phyloP scores from a whole-genome alignment of 805 yeast species.

The Candida broadrunensis region DNA sequence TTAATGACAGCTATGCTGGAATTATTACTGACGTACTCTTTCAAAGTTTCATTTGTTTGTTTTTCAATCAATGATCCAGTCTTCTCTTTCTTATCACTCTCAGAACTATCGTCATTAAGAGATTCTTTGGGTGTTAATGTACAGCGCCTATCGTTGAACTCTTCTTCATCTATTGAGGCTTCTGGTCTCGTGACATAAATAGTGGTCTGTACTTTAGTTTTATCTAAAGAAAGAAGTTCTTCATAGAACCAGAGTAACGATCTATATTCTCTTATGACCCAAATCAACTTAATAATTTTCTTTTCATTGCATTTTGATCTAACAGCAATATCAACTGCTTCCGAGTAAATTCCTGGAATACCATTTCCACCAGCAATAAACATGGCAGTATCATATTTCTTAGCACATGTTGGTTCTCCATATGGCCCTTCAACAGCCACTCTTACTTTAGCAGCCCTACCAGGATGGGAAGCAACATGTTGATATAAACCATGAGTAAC shows the following conservation, averaged over 20 bases:
- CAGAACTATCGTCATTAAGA: not conserved
- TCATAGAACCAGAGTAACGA: conserved; percentile 48
- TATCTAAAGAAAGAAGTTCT: conserved; percentile 29
- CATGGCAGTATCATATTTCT: conserved; percentile 50
- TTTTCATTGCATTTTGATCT: conserved; percentile 15
- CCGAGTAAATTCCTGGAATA: conserved; percentile 53
- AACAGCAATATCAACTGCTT: conserved; percentile 27
- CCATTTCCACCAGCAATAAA: conserved; percentile 77
- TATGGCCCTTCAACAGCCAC: conserved; percentile 66
- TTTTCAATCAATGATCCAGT: not conserved
- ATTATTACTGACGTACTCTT: not conserved
- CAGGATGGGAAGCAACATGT: conserved; percentile 23
- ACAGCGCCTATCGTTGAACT: conserved; percentile 1
- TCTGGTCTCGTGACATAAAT: conserved; percentile 27
- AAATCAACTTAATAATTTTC: conserved; percentile 43
- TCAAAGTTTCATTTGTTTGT: too few relatives aligned
- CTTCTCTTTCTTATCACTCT: conserved; percentile 4
- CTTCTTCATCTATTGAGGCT: not conserved
- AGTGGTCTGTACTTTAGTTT: conserved; percentile 21
- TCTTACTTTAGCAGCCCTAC: conserved; percentile 21
- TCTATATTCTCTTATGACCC: conserved; percentile 58
- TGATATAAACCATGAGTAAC: conserved; percentile 30
- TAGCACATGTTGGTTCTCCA: conserved; percentile 50
- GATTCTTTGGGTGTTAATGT: not conserved
- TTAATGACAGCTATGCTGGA: conserved; percentile 9